Evolutionary conservation across 164 flowering plant species (phyloP), one percentile per base, ranked within the genome.

Genomic region (Tetrastigma voinierianum): DNA sequence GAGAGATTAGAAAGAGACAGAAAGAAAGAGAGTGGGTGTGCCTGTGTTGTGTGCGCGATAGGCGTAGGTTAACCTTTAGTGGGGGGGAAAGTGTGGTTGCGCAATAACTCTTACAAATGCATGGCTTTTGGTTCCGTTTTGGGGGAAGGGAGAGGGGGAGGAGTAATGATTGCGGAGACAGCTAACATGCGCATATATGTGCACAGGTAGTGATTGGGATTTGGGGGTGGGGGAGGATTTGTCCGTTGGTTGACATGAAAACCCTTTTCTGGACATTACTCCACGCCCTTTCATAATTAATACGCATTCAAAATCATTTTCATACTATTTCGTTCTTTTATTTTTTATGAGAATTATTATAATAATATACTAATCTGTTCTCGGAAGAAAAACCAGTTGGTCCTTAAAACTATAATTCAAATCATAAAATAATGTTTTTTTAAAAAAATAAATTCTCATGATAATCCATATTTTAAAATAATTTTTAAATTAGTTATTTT

Each of bases 211-310:
- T 56, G 62, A 61, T 46, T 56, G 70, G 67, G n/a, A n/a, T n/a
- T n/a, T n/a, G n/a, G n/a, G n/a, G n/a, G 74, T 61, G 70, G 70
- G 70, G 67, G 57, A 72, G 70, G 13, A 21, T 40, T 17, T 56
- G 67, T 67, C 70, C 70, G 70, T 56, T 69, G 62, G 66, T 52
- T 54, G 55, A 43, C 62, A 57, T 16, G 15, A 55, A 65, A 46
- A 2, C 3, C 2, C 11, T 44, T 63, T 40, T 25, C 32, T 66
- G 55, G 49, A 20, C 25, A 20, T 52, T 55, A 54, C 71, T 55
- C 71, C n/a, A n/a, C n/a, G n/a, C n/a, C n/a, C n/a, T n/a, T n/a
- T n/a, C n/a, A n/a, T n/a, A n/a, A n/a, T n/a, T n/a, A n/a, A n/a
- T n/a, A n/a, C n/a, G n/a, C n/a, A n/a, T n/a, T n/a, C n/a, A n/a